phyloP scores from a whole-genome alignment of 1,284 basidiomycete species.

The Exobasidium rhododendri region DNA sequence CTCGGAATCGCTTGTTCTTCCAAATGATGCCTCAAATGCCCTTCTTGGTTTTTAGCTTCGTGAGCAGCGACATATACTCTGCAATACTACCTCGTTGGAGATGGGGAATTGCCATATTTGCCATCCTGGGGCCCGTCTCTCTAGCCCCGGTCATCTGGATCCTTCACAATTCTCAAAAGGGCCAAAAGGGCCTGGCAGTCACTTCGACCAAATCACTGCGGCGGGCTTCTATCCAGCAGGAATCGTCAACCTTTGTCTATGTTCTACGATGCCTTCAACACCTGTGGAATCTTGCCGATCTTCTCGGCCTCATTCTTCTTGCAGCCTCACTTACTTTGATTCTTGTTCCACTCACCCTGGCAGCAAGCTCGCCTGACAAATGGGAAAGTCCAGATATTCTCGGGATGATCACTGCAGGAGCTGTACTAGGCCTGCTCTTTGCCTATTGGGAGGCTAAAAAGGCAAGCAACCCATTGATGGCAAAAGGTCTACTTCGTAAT shows the following conservation, averaged over 20 bases:
- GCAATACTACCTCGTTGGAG: slow-evolving; percentile 16
- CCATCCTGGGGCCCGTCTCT: slow-evolving; percentile 17
- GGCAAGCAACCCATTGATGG: neutral
- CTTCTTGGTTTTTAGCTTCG: slow-evolving; percentile 20
- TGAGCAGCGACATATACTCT: slow-evolving; percentile 16
- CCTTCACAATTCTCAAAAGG: slow-evolving; percentile 7
- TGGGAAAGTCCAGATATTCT: slow-evolving; percentile 7
- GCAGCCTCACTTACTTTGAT: neutral
- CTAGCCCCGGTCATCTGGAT: slow-evolving; percentile 17
- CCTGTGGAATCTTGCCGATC: slow-evolving; percentile 7
- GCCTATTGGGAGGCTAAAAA: slow-evolving; percentile 1
- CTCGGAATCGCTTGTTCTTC: slow-evolving; percentile 17
- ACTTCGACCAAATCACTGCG: neutral
- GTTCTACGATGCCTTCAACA: neutral
- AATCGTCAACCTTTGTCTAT: neutral
- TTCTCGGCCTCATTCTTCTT: slow-evolving; percentile 14
- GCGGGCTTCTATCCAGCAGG: neutral
- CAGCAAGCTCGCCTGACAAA: neutral
- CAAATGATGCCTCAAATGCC: slow-evolving; percentile 18
- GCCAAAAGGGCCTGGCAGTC: neutral
- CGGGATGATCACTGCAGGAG: slow-evolving; percentile 1
- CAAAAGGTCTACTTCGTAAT: neutral
- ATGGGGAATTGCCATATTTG: slow-evolving; percentile 22
- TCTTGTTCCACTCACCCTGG: slow-evolving; percentile 16
- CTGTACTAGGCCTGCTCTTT: neutral